Evolutionary conservation across 2,329 filamentous ascomycete species (phyloP).

Genomic region (Exophiala dermatitidis): DNA sequence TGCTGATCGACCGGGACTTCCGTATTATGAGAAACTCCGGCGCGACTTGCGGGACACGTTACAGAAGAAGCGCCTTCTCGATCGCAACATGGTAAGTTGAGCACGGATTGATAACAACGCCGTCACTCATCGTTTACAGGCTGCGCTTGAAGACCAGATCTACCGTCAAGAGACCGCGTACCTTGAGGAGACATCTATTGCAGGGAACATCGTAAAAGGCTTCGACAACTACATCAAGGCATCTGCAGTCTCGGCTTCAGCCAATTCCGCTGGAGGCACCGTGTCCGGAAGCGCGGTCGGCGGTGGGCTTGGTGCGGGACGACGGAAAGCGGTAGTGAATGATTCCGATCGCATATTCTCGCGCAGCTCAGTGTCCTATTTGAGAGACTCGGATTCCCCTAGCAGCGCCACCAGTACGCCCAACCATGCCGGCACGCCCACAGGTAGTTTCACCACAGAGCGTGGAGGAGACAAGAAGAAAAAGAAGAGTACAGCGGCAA

Average conservation of each 20-base stretch:
- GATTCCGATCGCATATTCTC: conserved; percentile 45
- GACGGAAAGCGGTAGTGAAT: conserved; percentile 40
- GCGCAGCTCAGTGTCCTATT: conserved; percentile 43
- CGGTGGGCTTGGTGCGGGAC: conserved; percentile 29
- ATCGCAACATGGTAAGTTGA: conserved; percentile 50
- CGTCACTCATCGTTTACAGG: conserved; percentile 35
- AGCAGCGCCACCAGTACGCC: conserved; percentile 41
- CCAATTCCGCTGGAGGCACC: conserved; percentile 47
- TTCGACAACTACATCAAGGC: conserved; percentile 99
- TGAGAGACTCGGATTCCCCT: conserved; percentile 29
- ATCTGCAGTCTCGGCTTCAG: conserved; percentile 43
- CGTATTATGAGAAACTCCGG: conserved; percentile 67
- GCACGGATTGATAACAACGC: neutral
- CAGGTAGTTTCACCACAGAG: conserved; percentile 33
- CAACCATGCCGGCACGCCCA: conserved; percentile 42
- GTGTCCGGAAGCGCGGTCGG: conserved; percentile 30
- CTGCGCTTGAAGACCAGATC: conserved; percentile 69
- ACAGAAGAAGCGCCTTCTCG: conserved; percentile 57
- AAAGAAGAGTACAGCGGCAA: conserved; percentile 32
- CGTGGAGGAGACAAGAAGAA: conserved; percentile 40
- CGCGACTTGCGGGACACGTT: conserved; percentile 61
- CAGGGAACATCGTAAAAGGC: conserved; percentile 92
- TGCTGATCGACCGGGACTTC: conserved; percentile 40
- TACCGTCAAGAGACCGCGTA: conserved; percentile 77
- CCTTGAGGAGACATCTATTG: conserved; percentile 75